Conservation (phyloP, 2,329 filamentous ascomycete species). For the Keithomyces neogunnii region DNA sequence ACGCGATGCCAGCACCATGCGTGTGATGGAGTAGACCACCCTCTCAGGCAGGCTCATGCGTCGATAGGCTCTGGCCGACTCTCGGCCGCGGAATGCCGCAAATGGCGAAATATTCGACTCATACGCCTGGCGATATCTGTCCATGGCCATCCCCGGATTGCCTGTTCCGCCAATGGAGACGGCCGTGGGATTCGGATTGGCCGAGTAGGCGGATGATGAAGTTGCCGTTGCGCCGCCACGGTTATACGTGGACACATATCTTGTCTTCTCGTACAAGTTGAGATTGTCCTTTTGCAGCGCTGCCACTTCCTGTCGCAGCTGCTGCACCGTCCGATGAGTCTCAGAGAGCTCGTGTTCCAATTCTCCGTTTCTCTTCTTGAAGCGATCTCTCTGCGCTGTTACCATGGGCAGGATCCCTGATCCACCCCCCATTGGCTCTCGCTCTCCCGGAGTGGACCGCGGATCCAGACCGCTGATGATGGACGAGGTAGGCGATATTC, state of each 20-base stretch:
- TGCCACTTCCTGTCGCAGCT: slow-evolving; percentile 81
- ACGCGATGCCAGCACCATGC: slow-evolving; percentile 82
- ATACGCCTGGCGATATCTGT: slow-evolving; percentile 86
- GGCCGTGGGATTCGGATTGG: slow-evolving; percentile 68
- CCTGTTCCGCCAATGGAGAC: slow-evolving; percentile 49
- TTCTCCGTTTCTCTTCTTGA: slow-evolving; percentile 91
- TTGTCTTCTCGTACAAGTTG: slow-evolving; percentile 92
- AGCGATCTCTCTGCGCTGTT: slow-evolving; percentile 92
- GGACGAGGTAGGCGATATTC: slow-evolving; percentile 86
- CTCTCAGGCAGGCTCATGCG: slow-evolving; percentile 89
- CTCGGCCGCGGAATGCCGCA: slow-evolving; percentile 87
- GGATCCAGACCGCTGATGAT: slow-evolving; percentile 97
- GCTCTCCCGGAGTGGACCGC: slow-evolving; percentile 35
- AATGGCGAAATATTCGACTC: slow-evolving; percentile 95
- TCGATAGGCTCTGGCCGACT: slow-evolving; percentile 83
- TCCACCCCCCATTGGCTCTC: slow-evolving; percentile 63
- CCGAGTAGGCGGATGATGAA: slow-evolving; percentile 56
- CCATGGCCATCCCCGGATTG: slow-evolving; percentile 58
- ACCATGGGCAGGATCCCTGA: slow-evolving; percentile 96
- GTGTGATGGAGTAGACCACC: slow-evolving; percentile 80
- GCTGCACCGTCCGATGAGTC: slow-evolving; percentile 70
- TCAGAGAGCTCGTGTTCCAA: slow-evolving; percentile 87
- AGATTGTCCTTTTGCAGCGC: slow-evolving; percentile 94
- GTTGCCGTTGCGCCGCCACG: slow-evolving; percentile 54
- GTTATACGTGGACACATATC: slow-evolving; percentile 91